These are phyloP conservation scores for Dipodascus albidus DNA, from an alignment of 805 yeast genomes.

Conservation along the genomic window DNA sequence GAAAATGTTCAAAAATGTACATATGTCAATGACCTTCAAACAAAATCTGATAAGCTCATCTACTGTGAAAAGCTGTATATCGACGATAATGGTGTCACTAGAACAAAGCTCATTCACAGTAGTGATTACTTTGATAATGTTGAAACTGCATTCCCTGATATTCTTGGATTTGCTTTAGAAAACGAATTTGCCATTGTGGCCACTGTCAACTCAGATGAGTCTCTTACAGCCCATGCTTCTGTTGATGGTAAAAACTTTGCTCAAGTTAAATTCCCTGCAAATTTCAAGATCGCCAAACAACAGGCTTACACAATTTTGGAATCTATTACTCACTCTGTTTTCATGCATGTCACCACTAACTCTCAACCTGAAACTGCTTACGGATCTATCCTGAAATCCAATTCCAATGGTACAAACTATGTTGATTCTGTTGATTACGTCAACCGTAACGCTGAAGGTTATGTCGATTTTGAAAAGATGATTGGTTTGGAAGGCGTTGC, in stretches of 20 bases:
- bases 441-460: constrained; percentile 63
- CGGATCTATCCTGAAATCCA: constrained; percentile 79
- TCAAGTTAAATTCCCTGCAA: constrained; percentile 66
- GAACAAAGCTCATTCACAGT: constrained; percentile 33
- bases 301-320: constrained; percentile 74
- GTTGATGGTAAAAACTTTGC: constrained; percentile 71
- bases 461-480: constrained; percentile 79
- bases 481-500: constrained; percentile 79
- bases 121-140: constrained; percentile 37
- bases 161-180: constrained; percentile 64
- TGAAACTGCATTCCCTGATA: constrained; percentile 38
- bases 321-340: constrained; percentile 57
- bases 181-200: constrained; percentile 71
- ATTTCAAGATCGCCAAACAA: constrained; percentile 45
- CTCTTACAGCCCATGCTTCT: constrained; percentile 61
- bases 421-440: constrained; percentile 57
- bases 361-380: constrained; percentile 39
- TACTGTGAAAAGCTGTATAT: constrained; percentile 40
- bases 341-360: constrained; percentile 72
- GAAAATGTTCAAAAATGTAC: constrained; percentile 51
- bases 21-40: constrained; percentile 48
- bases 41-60: constrained; percentile 38
- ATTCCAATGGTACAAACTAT: constrained; percentile 83
- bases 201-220: constrained; percentile 28
- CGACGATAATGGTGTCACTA: constrained; percentile 3